phyloP scores from a whole-genome alignment of 352 stramenopile genomes.

The Globisporangium nodosum region DNA sequence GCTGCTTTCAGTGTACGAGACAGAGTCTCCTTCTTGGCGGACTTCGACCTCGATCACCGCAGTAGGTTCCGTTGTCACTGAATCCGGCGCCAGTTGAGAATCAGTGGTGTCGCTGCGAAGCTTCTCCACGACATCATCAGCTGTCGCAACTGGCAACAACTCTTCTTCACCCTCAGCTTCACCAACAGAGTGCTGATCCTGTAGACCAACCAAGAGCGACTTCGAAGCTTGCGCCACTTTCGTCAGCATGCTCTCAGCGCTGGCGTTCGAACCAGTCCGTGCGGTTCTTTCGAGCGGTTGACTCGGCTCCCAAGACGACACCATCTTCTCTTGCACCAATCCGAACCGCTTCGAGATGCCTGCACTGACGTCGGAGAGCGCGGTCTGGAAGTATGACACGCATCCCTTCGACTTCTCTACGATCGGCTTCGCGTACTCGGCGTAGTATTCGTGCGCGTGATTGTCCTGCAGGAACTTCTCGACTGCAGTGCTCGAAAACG shows the following conservation, averaged over 20 bases:
- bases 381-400: conserved; percentile 22
- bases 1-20: not conserved
- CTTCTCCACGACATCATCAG: not conserved
- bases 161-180: not conserved
- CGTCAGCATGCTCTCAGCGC: conserved; percentile 10
- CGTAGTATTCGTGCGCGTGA: conserved; percentile 24
- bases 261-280: not conserved
- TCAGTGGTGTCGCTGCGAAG: not conserved
- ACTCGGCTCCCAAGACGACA: not conserved
- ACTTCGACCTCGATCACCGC: conserved; percentile 5
- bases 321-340: not conserved
- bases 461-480: not conserved
- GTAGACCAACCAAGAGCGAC: conserved; percentile 10
- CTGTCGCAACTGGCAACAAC: not conserved
- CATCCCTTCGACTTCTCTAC: conserved; percentile 26
- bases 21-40: not conserved
- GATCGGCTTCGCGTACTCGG: conserved; percentile 31
- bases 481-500: conserved; percentile 25
- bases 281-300: not conserved
- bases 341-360: not conserved
- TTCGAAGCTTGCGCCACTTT: conserved; percentile 34
- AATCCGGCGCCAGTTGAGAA: not conserved
- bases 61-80: not conserved
- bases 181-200: not conserved
- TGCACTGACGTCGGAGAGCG: conserved; percentile 12